A percentile compares a stretch with the other conserved stretches of the same genome.
Conservation (phyloP, 305 asterid genomes). For the Petunia hybrid region DNA sequence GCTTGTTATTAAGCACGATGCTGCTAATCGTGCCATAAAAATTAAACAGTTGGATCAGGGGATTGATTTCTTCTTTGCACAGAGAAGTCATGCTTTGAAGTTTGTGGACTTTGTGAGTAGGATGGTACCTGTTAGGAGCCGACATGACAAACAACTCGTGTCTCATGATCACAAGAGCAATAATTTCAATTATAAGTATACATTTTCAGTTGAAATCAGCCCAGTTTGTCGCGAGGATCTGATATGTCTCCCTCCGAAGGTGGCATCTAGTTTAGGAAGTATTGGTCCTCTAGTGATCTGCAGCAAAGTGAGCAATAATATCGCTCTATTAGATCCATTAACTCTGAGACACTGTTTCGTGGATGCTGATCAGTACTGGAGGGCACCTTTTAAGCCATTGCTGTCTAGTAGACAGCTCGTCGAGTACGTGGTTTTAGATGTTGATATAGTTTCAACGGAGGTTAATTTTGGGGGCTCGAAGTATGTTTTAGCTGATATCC, state of each 20-base stretch:
- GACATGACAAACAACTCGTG: slow-evolving; percentile 56
- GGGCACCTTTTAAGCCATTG: slow-evolving; percentile 40
- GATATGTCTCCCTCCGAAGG: slow-evolving; percentile 68
- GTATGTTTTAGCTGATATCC: slow-evolving; percentile 42
- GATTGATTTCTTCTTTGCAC: slow-evolving; percentile 57
- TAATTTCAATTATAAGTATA: slow-evolving; percentile 55
- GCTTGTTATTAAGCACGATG: slow-evolving; percentile 32
- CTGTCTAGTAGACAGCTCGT: slow-evolving; percentile 43
- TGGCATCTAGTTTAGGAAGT: slow-evolving; percentile 55
- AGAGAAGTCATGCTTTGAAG: slow-evolving; percentile 56
- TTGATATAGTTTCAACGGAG: slow-evolving; percentile 12
- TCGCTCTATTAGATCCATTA: slow-evolving; percentile 41
- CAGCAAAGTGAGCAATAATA: slow-evolving; percentile 45
- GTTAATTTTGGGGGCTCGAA: slow-evolving; percentile 38
- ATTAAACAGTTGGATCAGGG: slow-evolving; percentile 62
- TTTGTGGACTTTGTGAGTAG: slow-evolving; percentile 57
- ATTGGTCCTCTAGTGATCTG: slow-evolving; percentile 77
- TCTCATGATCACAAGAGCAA: slow-evolving; percentile 72
- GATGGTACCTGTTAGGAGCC: slow-evolving; percentile 47
- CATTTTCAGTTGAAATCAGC: slow-evolving; percentile 65
- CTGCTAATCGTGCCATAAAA: slow-evolving; percentile 52
- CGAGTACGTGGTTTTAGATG: slow-evolving; percentile 55
- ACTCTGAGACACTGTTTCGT: slow-evolving; percentile 41
- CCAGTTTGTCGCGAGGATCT: slow-evolving; percentile 81
- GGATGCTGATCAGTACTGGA: slow-evolving; percentile 42